Evolutionary conservation across 805 yeast species (phyloP), one percentile per base, ranked within the genome.

Genomic region (Tetrapisispora pingtungensis): DNA sequence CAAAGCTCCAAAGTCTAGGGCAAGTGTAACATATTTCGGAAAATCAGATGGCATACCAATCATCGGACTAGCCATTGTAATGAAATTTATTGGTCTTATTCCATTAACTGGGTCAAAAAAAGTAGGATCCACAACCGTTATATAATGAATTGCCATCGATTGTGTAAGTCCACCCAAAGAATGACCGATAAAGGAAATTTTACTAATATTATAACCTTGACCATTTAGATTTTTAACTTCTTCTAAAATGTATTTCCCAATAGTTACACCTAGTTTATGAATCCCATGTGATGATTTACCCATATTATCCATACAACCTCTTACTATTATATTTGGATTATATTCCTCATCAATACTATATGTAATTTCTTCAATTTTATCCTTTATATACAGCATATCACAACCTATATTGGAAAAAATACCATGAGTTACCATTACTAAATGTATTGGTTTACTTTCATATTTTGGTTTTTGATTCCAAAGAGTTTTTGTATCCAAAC

Each of bases 161-260:
- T 90, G 97, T 10, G 84, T 84, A 15, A 85, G 75, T 0, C 98
- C 98, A 15, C 98, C 98, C 22, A 93, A 67, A 0, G 97, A 90
- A 63, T 93, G 98, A 1, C 93, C 95, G 18, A 93, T 69, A 55
- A 93, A 89, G 2, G 97, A 90, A 4, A 90, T 77, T 53, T 77
- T 78, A 12, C 64, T 62, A 7, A 86, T 78, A 5, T 67, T 54
- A 20, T 67, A 69, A 5, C 40, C 40, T 8, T 51, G 47, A 12
- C 58, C 49, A 5, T 64, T 60, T 39, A 82, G 66, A 27, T 77
- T 80, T 33, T 73, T 68, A 5, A 80, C 71, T 1, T 59, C 45
- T 8, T 60, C 48, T 10, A 66, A 41, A 20, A 90, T 66, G 61
- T 73, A 86, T 48, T 81, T 80, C 0, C 87, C 97, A 22, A 89